A percentile compares a stretch with the other conserved stretches of the same genome.
phyloP scores from a whole-genome alignment of 331 rosid species.

The Acacia pycnantha region DNA sequence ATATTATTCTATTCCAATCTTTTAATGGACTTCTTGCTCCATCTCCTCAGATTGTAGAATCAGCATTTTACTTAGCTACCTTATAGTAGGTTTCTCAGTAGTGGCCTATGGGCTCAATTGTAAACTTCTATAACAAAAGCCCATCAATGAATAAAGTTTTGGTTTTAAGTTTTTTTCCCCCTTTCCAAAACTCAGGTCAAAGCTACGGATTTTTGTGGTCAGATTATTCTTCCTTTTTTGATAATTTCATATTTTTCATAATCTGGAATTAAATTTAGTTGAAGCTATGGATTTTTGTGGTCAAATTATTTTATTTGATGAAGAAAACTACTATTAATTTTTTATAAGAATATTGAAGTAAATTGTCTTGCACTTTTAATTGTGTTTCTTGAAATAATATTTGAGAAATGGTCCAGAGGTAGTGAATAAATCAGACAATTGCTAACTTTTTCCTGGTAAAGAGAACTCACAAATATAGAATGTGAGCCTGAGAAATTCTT shows the following conservation, averaged over 20 bases:
- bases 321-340: background rate
- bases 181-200: background rate
- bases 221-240: background rate
- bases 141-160: background rate
- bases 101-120: background rate
- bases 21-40: background rate
- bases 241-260: background rate
- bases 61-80: background rate
- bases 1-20: background rate
- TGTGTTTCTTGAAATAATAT: conserved; percentile 4
- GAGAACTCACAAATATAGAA: background rate
- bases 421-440: background rate
- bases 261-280: background rate
- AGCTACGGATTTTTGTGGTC: background rate
- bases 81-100: background rate
- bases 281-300: background rate
- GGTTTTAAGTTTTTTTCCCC: background rate
- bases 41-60: background rate
- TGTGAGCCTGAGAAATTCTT: background rate
- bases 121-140: background rate
- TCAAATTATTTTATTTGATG: background rate
- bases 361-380: background rate
- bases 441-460: background rate
- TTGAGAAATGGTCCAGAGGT: background rate
- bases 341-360: background rate